phyloP scores from a whole-genome alignment of 169 alveolate genomes.

The Blepharisma undulans region DNA sequence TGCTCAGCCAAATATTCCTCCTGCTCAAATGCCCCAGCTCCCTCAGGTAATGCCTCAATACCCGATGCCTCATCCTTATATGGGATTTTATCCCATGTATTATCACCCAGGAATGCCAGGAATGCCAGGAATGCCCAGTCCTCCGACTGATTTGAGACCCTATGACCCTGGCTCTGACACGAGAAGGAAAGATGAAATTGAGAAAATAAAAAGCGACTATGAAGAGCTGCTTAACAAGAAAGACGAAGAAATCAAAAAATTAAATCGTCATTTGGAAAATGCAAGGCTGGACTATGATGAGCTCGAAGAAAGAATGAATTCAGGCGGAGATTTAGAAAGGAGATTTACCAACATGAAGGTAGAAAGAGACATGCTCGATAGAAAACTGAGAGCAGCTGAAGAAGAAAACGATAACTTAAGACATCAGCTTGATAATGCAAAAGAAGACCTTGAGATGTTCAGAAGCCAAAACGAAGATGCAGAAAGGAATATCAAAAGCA shows the following conservation, averaged over 20 bases:
- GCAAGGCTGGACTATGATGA: background rate
- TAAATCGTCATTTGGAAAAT: background rate
- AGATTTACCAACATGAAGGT: background rate
- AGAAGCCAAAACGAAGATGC: background rate
- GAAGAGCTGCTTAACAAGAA: background rate
- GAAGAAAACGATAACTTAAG: constrained; percentile 13
- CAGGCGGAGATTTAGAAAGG: background rate
- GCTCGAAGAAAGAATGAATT: constrained; percentile 2
- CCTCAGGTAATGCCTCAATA: background rate
- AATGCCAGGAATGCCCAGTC: background rate
- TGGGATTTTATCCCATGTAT: background rate
- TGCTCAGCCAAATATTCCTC: background rate
- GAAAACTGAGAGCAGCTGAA: constrained; percentile 15
- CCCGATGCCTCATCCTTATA: background rate
- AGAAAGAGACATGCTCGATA: constrained; percentile 20
- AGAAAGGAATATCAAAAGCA: background rate
- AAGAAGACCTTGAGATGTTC: constrained; percentile 3
- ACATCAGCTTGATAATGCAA: background rate
- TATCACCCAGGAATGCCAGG: background rate
- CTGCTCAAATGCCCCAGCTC: background rate
- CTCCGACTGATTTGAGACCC: background rate
- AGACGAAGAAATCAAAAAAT: background rate
- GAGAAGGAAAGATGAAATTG: background rate
- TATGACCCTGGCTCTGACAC: background rate
- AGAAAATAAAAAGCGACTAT: background rate